Evolutionary conservation across 331 rosid genomes (phyloP), one percentile per base, ranked within the genome.

Genomic region (Acacia pycnantha): DNA sequence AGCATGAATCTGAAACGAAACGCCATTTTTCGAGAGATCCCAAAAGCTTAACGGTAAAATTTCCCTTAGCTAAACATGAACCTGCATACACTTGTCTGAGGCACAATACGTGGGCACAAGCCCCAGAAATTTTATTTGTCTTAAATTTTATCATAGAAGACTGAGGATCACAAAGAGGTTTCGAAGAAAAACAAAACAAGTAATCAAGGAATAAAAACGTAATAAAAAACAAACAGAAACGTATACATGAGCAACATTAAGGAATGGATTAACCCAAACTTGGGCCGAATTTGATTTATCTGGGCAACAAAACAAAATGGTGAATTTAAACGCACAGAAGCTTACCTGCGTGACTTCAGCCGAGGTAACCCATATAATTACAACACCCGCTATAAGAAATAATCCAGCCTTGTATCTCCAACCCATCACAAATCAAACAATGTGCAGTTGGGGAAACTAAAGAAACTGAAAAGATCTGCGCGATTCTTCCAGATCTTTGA

Each of bases 341-440:
- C 44, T n/a, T 24, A 93, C 99, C 97, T 96, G 99, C 56, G 99
- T 96, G 59, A 96, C 98, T 90, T 96, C 99, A 27, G 99, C 97
- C 24, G 99, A 96, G 84, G 90, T 83, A 31, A 96, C 98, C 99
- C 99, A 96, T 58, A 94, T 96, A 79, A 96, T 70, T 74, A 96
- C 97, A 64, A 94, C 99, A 67, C 92, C 88, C 43, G 74, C 97
- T 82, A 94, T 92, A 44, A 94, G 95, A 81, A 91, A 85, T 88
- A 96, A 84, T 61, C 97, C 97, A 71, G 92, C 95, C 70, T 86
- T 91, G 50, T 94, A 92, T 82, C 86, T 94, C 97, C 92, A 94
- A 85, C 92, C 92, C 99, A 92, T 92, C 46, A 75, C 83, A 79
- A 85, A 65, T 15, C 50, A 79, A 81, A 61, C 78, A 70, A 83